phyloP scores from a whole-genome alignment of 23 red algal species.

The Gracilaria vermiculophylla region DNA sequence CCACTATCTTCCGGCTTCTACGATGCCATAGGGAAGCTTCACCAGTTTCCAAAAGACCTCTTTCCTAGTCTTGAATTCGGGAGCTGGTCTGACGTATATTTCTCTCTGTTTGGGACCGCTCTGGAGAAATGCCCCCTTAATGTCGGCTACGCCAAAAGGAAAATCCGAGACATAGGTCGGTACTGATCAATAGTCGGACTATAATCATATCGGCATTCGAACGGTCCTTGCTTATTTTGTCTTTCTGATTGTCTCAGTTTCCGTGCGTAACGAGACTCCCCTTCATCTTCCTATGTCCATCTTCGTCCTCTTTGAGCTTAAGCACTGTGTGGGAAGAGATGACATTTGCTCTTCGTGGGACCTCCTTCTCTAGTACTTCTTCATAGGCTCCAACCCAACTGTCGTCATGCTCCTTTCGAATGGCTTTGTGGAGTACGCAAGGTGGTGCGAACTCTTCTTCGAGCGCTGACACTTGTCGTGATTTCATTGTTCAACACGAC shows the following conservation, averaged over 20 bases:
- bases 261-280: background rate
- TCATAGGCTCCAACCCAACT: background rate
- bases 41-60: conserved; percentile 26
- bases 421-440: background rate
- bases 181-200: background rate
- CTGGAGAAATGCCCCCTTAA: conserved; percentile 31
- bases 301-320: conserved; percentile 11
- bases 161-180: background rate
- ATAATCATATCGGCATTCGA: background rate
- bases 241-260: background rate
- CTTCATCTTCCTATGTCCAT: background rate
- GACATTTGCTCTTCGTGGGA: background rate
- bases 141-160: background rate
- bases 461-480: background rate
- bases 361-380: background rate
- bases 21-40: conserved; percentile 36
- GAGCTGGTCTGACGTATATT: conserved; percentile 7
- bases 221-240: background rate
- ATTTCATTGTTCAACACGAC: background rate
- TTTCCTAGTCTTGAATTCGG: background rate
- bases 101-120: conserved; percentile 27
- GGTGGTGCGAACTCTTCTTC: background rate
- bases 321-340: conserved; percentile 4
- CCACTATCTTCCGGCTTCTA: conserved; percentile 47
- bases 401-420: background rate